Evolutionary conservation across 2,329 filamentous ascomycete species (phyloP).

Genomic region (Colletotrichum spinosum): DNA sequence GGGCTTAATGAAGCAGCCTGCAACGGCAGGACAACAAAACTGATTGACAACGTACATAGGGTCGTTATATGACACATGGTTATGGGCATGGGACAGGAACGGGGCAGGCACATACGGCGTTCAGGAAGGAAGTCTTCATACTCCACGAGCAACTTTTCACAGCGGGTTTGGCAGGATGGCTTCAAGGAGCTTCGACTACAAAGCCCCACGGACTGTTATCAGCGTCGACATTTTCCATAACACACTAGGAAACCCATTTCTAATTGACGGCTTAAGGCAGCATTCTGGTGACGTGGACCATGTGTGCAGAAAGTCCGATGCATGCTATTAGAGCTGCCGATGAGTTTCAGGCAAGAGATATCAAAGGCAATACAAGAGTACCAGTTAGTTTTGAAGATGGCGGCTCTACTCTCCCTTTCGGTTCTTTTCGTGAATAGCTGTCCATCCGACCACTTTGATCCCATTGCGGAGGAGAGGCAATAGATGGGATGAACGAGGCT

Average conservation of each 20-base stretch:
- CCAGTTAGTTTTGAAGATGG: no score
- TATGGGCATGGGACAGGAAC: constrained; percentile 24
- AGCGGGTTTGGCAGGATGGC: constrained; percentile 20
- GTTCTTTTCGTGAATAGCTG: no score
- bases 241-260: constrained; percentile 31
- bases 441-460: no score
- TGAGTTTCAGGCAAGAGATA: no score
- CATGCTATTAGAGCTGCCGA: no score
- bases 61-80: constrained; percentile 31
- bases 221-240: constrained; percentile 23
- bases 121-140: constrained; percentile 35
- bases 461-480: no score
- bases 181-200: constrained; percentile 15
- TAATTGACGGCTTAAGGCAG: constrained; percentile 23
- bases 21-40: constrained; percentile 23
- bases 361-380: no score
- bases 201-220: constrained; percentile 4
- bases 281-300: background rate
- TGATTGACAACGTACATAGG: constrained; percentile 35
- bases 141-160: constrained; percentile 33
- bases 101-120: constrained; percentile 38
- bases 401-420: no score
- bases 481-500: no score
- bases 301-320: no score
- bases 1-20: constrained; percentile 28